These are phyloP conservation scores for Oropetium thomaeum DNA, from an alignment of 176 grass and related monocot species.

Conservation along the genomic window DNA sequence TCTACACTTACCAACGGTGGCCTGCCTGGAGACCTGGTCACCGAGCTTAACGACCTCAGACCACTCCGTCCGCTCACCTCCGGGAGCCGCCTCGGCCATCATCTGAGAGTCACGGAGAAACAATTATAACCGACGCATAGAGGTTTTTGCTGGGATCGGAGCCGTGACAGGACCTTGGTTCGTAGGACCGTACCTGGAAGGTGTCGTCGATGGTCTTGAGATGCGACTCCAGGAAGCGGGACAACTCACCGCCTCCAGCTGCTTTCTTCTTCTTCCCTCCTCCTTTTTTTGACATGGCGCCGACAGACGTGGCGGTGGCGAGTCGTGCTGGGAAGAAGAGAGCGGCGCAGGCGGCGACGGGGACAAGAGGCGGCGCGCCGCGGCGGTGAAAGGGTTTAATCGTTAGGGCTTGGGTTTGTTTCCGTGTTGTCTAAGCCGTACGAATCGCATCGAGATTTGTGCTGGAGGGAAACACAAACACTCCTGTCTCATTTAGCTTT, in stretches of 20 bases:
- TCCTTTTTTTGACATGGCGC: conserved; percentile 50
- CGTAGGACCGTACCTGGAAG: conserved; percentile 45
- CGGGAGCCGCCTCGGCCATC: conserved; percentile 39
- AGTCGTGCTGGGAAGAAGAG: not conserved
- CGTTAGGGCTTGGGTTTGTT: conserved; percentile 12
- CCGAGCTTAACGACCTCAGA: conserved; percentile 64
- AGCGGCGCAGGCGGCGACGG: not conserved
- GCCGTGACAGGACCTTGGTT: not conserved
- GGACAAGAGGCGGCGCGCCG: conserved; percentile 4
- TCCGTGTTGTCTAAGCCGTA: not conserved
- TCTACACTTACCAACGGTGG: conserved; percentile 57
- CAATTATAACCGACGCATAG: not conserved
- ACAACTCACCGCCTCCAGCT: conserved; percentile 42
- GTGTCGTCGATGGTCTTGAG: conserved; percentile 60
- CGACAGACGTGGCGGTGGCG: not conserved
- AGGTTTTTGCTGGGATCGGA: conserved; percentile 3
- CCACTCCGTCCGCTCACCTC: conserved; percentile 63
- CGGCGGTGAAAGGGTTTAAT: conserved; percentile 25
- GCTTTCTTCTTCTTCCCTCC: conserved; percentile 37
- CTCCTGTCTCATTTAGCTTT: no score
- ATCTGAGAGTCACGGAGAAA: conserved; percentile 46
- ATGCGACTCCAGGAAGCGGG: conserved; percentile 50
- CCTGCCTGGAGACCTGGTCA: conserved; percentile 80
- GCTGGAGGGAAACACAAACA: not conserved
- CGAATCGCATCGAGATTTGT: conserved; percentile 15